Evolutionary conservation across 805 yeast species (phyloP), one percentile per base, ranked within the genome.

Genomic region (Kodamaea jinghongensis): DNA sequence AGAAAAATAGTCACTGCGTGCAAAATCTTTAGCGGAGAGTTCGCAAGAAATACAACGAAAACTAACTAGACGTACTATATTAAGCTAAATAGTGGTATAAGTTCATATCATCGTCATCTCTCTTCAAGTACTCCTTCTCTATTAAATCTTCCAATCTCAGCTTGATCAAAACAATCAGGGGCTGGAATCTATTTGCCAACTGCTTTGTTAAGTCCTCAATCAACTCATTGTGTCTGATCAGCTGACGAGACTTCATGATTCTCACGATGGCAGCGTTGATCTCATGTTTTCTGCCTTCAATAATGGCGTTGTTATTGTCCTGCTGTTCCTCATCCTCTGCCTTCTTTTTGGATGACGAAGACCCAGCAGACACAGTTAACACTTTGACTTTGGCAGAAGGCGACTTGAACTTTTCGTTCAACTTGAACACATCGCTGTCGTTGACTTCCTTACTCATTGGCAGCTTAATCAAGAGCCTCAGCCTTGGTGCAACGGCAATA

Each of bases 241-340:
- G 61, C 49, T 79, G 82, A 25, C 89, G 67, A 1, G 86, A 73
- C 62, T 89, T 89, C 91, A 89, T 81, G n/a, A 83, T 78, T 37
- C 96, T 71, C 4, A 89, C 95, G 41, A 89, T 75, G 0, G 95
- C 93, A 1, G 96, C 96, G 55, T 86, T 93, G 2, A 84, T 67
- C 52, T 82, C 86, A 40, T 73, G 71, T 43, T 78, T 71, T 42
- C 96, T 70, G 4, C 87, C 79, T 48, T 76, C 82, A 28, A 73
- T 72, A 22, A 87, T 67, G 27, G 69, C 63, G n/a, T 71, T 71
- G 56, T 80, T 63, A 0, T 86, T 82, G 38, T 71, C 72, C 12
- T 64, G 62, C 8, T 74, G 60, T 48, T 81, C 86, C 11, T 65
- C 62, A 27, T 78, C 83, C 33, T 71, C 71, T 45, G 78, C 87